Evolutionary conservation across 345 rosid genomes (phyloP).

Genomic region (Eutrema heterophyllum): DNA sequence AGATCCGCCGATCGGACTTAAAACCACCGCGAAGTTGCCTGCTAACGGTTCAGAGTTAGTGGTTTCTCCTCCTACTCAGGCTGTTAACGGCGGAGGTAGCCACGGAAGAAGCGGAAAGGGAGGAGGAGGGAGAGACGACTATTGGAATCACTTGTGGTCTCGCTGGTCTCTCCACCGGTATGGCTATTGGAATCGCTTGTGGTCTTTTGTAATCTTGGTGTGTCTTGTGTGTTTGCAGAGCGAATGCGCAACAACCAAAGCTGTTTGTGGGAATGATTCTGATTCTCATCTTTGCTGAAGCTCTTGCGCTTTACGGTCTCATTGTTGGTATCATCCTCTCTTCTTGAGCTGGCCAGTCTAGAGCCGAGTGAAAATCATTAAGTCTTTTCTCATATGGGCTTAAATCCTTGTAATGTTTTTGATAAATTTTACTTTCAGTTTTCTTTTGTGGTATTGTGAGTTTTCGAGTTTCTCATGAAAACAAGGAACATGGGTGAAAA

Average conservation of each 20-base stretch:
- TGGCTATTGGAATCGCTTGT: too few species aligned
- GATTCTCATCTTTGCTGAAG: conserved; percentile 93
- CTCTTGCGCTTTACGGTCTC: conserved; percentile 85
- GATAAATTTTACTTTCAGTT: not conserved
- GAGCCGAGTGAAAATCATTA: conserved; percentile 50
- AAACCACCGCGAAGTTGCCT: conserved; percentile 13
- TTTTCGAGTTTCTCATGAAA: conserved; percentile 19
- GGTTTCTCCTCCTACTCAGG: not conserved
- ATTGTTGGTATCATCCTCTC: conserved; percentile 94
- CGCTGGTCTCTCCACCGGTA: too few species aligned
- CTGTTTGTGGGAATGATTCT: conserved; percentile 95
- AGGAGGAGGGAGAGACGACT: conserved; percentile 64
- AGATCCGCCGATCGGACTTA: conserved; percentile 10
- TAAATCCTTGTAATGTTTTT: conserved; percentile 17
- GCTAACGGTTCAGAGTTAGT: not conserved
- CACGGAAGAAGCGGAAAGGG: too few species aligned
- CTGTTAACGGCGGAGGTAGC: not conserved
- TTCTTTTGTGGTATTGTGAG: conserved; percentile 17
- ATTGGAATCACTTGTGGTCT: too few species aligned
- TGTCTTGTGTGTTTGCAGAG: conserved; percentile 42
- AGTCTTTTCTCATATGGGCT: not conserved
- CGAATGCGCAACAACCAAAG: conserved; percentile 93
- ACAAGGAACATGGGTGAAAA: conserved; percentile 18
- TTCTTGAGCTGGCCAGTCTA: conserved; percentile 92
- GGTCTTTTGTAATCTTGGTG: not conserved